Percentiles rank a stretch among this genome's conserved stretches.
Evolutionary conservation across 2,329 filamentous ascomycete genomes (phyloP).

Genomic region (Alternaria ventricosa): DNA sequence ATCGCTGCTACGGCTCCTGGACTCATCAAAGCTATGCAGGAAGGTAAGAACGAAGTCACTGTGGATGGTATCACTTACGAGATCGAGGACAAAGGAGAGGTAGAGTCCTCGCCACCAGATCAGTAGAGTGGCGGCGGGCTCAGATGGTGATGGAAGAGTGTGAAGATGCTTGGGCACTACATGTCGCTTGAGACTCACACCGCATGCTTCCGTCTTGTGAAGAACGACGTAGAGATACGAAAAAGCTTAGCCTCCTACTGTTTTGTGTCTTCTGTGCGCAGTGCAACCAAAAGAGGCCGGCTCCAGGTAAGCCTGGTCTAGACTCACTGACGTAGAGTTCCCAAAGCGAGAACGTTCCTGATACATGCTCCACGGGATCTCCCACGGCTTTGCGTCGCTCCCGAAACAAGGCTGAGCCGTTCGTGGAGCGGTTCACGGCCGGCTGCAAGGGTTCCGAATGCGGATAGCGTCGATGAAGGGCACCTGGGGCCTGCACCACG

Average conservation of each 20-base stretch:
- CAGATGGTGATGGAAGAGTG: background rate
- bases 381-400: conserved; percentile 1
- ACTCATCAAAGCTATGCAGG: conserved; percentile 1
- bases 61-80: background rate
- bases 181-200: background rate
- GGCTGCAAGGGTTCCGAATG: conserved; percentile 1
- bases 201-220: background rate
- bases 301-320: background rate
- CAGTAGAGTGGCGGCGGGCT: background rate
- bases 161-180: background rate
- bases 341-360: background rate
- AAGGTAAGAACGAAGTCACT: background rate
- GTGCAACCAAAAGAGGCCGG: background rate
- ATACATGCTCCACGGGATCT: background rate
- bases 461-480: conserved; percentile 1
- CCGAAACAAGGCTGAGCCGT: conserved; percentile 15
- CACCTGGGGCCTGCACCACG: conserved; percentile 2
- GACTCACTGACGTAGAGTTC: background rate
- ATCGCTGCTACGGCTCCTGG: conserved; percentile 7
- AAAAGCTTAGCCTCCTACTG: background rate
- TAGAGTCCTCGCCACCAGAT: background rate
- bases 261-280: background rate
- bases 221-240: background rate
- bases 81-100: background rate
- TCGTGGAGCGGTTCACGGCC: conserved; percentile 9